Base-by-base conservation (phyloP, 495 filamentous ascomycete genomes). In the Neurospora pannonica region DNA sequence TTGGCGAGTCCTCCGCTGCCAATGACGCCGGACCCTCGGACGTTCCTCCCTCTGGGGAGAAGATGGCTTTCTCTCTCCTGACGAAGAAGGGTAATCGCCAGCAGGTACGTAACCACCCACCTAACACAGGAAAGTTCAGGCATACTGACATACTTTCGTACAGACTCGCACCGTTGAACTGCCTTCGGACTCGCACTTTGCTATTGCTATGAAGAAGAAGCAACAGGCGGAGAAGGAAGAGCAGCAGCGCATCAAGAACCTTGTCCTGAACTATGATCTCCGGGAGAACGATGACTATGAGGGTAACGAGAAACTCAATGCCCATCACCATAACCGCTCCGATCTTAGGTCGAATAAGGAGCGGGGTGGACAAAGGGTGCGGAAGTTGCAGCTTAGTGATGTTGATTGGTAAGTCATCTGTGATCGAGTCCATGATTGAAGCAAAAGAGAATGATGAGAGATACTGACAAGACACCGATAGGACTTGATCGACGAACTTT, bases 31-130 rank as follows among this genome's bases (percentile, higher is more conserved):
- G 48, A 28, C 48, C 21, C n/a, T 28, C 48, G 5, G 48, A 60
- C 10, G 21, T 24, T 31, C 48, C 48, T 60, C 48, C 48, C 21
- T 83, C 85, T 60, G 79, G 81, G 60, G 85, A 83, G 24, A 86
- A 86, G 4, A 97, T 98, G 94, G 94, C 96, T 7, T 98, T 99
- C 81, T 95, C 95, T 19, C 85, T 99, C 71, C 89, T 99, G 79
- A 98, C 95, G 6, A 98, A 97, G 88, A 93, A 92, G 79, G 96
- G 96, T 37, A 98, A 98, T 80, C 92, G 94, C 75, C 94, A 97
- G 82, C 94, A 97, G 89, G 93, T 93, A 77, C 73, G 88, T 83
- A 60, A 67, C 4, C 46, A 34, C 17, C 38, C 13, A 71, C 71
- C 17, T 79, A 74, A 79, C 39, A 9, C 21, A 48, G 1, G 4